Conservation (phyloP, 768 basidiomycete species). For the Agrocybe pediades region DNA sequence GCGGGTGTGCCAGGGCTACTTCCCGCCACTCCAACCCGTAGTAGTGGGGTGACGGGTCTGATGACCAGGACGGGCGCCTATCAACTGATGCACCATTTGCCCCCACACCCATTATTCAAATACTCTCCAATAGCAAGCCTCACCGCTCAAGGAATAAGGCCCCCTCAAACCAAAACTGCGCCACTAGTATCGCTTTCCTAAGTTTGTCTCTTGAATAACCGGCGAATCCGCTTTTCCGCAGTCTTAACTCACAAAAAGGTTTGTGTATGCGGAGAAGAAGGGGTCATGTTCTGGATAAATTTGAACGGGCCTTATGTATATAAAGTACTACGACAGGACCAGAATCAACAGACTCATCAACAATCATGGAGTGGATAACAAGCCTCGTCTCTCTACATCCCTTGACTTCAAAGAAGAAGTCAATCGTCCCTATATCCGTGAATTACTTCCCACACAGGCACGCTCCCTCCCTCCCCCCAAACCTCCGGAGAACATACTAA, state of each 20-base stretch:
- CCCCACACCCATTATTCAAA: neutral
- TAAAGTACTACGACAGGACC: no score
- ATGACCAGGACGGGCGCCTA: slow-evolving; percentile 9
- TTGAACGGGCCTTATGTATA: no score
- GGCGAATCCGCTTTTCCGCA: neutral
- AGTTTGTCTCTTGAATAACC: neutral
- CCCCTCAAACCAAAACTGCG: neutral
- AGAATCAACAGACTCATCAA: neutral
- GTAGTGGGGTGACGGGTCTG: no score
- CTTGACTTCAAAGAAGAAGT: neutral
- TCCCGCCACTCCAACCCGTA: no score
- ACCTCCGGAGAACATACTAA: neutral
- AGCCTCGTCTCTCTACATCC: slow-evolving; percentile 6
- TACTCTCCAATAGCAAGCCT: neutral
- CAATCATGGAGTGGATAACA: slow-evolving; percentile 1
- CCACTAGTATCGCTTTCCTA: neutral
- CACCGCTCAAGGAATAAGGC: neutral
- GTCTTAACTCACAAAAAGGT: no score
- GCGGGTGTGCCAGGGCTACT: no score
- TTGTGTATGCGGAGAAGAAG: no score
- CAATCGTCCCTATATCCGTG: slow-evolving; percentile 21
- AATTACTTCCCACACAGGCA: slow-evolving; percentile 25
- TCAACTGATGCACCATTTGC: neutral
- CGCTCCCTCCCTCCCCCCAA: slow-evolving; percentile 29
- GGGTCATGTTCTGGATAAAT: no score